Base-by-base conservation (phyloP, 2,329 filamentous ascomycete genomes). In the Immersiporthe knoxdaviesiana region DNA sequence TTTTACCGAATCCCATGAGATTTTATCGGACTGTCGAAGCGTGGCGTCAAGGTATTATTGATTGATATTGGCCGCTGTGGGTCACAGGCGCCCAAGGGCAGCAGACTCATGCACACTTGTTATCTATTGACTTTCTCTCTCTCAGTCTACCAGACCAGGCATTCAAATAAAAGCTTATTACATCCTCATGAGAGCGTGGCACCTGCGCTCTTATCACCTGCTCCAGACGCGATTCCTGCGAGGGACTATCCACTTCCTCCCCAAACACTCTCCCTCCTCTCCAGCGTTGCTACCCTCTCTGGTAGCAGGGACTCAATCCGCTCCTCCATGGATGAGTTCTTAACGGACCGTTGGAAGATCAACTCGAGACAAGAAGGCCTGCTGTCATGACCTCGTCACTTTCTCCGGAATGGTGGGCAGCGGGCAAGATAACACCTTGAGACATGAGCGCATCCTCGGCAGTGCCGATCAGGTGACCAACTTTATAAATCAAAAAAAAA, bases 301-400 rank as follows among this genome's bases (percentile, higher is more conserved):
- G 90, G 85, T 85, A 87, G 90, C 91, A 90, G 87, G 91, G 86
- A 83, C 88, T 87, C 82, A 81, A 84, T 87, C 89, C 84, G 85
- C 63, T 70, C 60, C 60, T 78, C 86, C 83, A 84, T 91, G 87
- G 87, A 88, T 85, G 82, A 84, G 86, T 85, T 82, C 84, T 90
- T 91, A 92, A 93, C 91, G 91, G 91, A 93, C 88, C 91, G 89
- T 91, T 92, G 91, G 91, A 78, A 93, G 84, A 92, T 82, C 74
- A 83, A 73, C 72, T 76, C 78, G 77, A 75, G 68, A 72, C 74
- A 71, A 80, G 80, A 81, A 81, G 79, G 79, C 79, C 75, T 69
- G 73, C 76, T 78, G 76, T 71, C 72, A 72, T 72, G 77, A 72
- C 74, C 59, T 73, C 72, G 73, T 75, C 73, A 68, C 77, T 74